Conservation (phyloP, 2,329 filamentous ascomycete species). For the Canariomyces notabilis region DNA sequence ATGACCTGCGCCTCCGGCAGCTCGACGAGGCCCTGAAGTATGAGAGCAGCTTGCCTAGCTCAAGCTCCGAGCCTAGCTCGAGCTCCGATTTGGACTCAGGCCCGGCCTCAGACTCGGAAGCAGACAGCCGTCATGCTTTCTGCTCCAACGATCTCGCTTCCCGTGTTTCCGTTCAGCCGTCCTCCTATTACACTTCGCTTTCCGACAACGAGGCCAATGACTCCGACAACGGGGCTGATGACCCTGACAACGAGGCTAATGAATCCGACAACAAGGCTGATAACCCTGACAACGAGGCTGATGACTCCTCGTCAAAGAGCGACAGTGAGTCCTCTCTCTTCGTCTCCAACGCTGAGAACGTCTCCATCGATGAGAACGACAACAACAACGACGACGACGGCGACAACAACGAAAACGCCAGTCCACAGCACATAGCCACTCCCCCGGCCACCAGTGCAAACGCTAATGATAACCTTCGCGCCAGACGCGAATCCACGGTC, state of each 20-base stretch:
- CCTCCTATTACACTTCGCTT: too few relatives aligned
- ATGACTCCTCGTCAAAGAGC: not conserved
- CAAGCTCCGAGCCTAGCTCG: slow-evolving; percentile 5
- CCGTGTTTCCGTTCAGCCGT: not conserved
- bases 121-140: not conserved
- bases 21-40: not conserved
- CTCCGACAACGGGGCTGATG: too few relatives aligned
- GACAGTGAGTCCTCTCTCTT: not conserved
- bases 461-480: not conserved
- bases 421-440: too few relatives aligned
- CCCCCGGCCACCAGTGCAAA: not conserved
- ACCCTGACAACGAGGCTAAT: too few relatives aligned
- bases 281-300: too few relatives aligned
- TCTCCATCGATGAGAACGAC: not conserved
- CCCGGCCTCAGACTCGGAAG: not conserved
- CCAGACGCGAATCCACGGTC: not conserved
- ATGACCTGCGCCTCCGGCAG: slow-evolving; percentile 11
- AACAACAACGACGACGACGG: not conserved
- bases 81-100: not conserved
- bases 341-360: not conserved
- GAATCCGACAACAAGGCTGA: too few relatives aligned
- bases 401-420: not conserved
- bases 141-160: not conserved
- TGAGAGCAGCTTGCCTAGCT: not conserved
- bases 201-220: too few relatives aligned